Conservation (phyloP, 441 rosid species). For the Raphanus hybrid region DNA sequence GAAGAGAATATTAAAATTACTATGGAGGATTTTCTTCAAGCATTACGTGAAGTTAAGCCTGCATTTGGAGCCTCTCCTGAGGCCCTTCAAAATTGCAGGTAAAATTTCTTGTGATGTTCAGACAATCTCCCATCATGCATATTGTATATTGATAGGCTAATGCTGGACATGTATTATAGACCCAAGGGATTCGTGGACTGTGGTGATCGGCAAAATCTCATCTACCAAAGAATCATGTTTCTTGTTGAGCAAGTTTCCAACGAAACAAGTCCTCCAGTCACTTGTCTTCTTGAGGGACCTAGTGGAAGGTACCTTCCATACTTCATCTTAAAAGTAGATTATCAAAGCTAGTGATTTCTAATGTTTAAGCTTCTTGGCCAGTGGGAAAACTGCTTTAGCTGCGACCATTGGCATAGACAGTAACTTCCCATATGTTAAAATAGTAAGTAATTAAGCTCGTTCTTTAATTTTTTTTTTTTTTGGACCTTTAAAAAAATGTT, state of each 20-base stretch:
- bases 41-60: constrained; percentile 76
- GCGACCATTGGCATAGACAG: constrained; percentile 92
- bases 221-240: constrained; percentile 75
- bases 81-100: constrained; percentile 53
- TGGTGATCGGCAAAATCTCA: constrained; percentile 67
- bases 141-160: neutral
- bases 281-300: constrained; percentile 93
- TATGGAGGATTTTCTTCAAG: constrained; percentile 88
- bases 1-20: constrained; percentile 96
- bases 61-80: constrained; percentile 98
- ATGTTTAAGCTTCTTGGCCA: constrained; percentile 42
- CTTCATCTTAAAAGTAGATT: neutral
- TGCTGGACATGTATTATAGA: constrained; percentile 43
- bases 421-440: constrained; percentile 92
- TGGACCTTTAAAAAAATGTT: neutral
- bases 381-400: constrained; percentile 95
- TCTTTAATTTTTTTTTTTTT: neutral
- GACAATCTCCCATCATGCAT: neutral
- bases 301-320: constrained; percentile 71
- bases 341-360: constrained; percentile 9
- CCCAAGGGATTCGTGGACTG: constrained; percentile 84
- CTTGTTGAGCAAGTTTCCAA: constrained; percentile 65
- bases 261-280: constrained; percentile 58
- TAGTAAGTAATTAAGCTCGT: constrained; percentile 54
- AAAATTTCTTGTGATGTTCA: neutral